Percentiles rank a stretch among this genome's conserved stretches.
These are phyloP conservation scores for Sugiyamaella smithiae DNA, from an alignment of 805 yeast species.

Conservation along the genomic window DNA sequence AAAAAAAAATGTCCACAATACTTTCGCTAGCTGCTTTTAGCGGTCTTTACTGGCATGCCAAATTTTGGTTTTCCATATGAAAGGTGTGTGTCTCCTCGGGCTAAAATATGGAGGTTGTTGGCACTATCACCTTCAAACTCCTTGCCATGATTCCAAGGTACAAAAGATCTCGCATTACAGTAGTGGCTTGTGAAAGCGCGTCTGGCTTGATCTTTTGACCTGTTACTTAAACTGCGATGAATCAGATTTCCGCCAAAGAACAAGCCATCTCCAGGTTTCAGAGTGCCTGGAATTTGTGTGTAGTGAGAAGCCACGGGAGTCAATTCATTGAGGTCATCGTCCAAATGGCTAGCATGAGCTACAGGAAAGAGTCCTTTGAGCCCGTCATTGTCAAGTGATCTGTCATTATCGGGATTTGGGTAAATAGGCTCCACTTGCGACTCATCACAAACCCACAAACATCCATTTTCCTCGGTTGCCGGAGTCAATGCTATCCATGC, in stretches of 20 bases:
- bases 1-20: no score
- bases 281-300: slow-evolving; percentile 1
- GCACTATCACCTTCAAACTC: not conserved
- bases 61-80: not conserved
- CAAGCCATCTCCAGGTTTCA: not conserved
- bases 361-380: not conserved
- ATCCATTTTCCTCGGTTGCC: slow-evolving; percentile 2
- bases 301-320: not conserved
- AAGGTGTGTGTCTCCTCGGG: slow-evolving; percentile 1
- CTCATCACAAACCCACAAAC: slow-evolving; percentile 1
- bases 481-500: slow-evolving; percentile 4
- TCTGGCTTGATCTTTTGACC: not conserved
- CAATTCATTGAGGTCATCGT: not conserved
- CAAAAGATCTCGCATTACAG: slow-evolving; percentile 1
- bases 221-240: slow-evolving; percentile 1
- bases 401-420: not conserved
- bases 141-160: slow-evolving; percentile 1
- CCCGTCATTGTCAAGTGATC: not conserved
- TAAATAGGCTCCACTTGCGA: slow-evolving; percentile 2
- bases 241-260: not conserved
- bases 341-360: not conserved
- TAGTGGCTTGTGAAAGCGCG: not conserved
- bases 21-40: no score
- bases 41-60: no score
- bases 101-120: not conserved